Evolutionary conservation across 2,329 filamentous ascomycete genomes (phyloP), one percentile per base, ranked within the genome.

Genomic region (Pseudomassariella vexata): DNA sequence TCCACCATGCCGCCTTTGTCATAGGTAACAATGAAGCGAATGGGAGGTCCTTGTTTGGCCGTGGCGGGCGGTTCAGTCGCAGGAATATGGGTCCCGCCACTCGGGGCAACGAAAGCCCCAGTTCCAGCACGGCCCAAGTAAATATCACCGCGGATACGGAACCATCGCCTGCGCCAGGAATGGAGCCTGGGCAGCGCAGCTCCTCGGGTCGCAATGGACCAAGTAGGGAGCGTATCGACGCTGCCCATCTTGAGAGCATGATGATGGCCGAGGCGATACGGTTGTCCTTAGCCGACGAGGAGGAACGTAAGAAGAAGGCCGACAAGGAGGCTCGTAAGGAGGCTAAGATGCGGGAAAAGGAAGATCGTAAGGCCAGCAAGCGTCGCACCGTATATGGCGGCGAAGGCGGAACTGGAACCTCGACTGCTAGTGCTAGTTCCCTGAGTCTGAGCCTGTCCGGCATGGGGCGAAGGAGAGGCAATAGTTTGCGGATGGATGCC

Each of bases 231-330:
- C 44, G 39, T 26, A 48, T 34, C 49, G 66, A 37, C 57, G 68
- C 27, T 55, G 53, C 35, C 72, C 89, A 96, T 46, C 70, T 96
- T 0, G 92, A 98, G 55, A 90, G 95, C 29, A 85, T 98, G 67
- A 98, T 98, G 92, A 88, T 96, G 68, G 87, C 92, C 70, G 92
- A 98, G 56, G 92, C 92, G 1, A 94, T 98, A 28, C 73, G 92
- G 23, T 59, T 95, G 19, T 95, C 88, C 28, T 66, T 98, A n/a
- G 88, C 84, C 0, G 82, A 86, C 2, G 92, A 98, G 55, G 90
- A 96, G 49, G 90, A 96, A 24, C 76, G 90, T n/a, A 84, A 87
- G 45, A 82, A 76, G 28, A 92, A 86, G 49, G 81, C 84, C 29
- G 85, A 92, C 30, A 90, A 89, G 53, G 85, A 87, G 37, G 72